phyloP scores from a whole-genome alignment of 2,329 filamentous ascomycete species.

The Chaetomium strumarium region DNA sequence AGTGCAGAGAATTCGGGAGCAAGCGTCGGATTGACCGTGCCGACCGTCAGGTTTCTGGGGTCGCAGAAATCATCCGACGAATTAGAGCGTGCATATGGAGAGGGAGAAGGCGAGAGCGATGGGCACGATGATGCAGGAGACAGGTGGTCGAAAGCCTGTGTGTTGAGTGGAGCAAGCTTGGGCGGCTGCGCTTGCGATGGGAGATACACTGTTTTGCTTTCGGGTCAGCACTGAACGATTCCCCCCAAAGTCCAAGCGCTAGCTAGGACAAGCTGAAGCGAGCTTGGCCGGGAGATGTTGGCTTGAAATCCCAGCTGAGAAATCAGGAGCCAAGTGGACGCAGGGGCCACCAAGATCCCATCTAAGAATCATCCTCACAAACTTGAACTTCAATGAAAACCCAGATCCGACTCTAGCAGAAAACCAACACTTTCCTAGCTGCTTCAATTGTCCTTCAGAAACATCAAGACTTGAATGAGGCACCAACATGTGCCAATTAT shows the following conservation, averaged over 20 bases:
- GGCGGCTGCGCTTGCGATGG: slow-evolving; percentile 38
- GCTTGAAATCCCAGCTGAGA: neutral
- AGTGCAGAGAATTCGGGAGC: slow-evolving; percentile 60
- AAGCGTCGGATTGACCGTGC: slow-evolving; percentile 44
- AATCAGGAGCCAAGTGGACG: neutral
- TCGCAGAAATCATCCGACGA: slow-evolving; percentile 79
- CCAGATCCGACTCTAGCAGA: too few species aligned
- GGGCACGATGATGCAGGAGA: slow-evolving; percentile 74
- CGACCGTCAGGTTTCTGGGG: slow-evolving; percentile 80
- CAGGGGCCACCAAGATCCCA: neutral
- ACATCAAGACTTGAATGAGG: too few species aligned
- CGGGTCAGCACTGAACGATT: slow-evolving; percentile 32
- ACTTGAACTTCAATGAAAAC: too few species aligned
- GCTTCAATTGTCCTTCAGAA: too few species aligned
- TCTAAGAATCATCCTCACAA: too few species aligned
- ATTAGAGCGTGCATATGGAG: slow-evolving; percentile 67
- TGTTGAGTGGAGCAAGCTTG: slow-evolving; percentile 54
- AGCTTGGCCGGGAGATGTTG: too few species aligned
- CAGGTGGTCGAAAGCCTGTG: slow-evolving; percentile 61
- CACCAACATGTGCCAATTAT: neutral
- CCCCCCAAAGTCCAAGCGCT: slow-evolving; percentile 10
- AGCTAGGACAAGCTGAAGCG: neutral
- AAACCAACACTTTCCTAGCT: too few species aligned
- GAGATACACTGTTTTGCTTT: slow-evolving; percentile 40
- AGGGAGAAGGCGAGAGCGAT: slow-evolving; percentile 81